phyloP scores from a whole-genome alignment of 805 yeast species.

The Wickerhamiella domercqiae region DNA sequence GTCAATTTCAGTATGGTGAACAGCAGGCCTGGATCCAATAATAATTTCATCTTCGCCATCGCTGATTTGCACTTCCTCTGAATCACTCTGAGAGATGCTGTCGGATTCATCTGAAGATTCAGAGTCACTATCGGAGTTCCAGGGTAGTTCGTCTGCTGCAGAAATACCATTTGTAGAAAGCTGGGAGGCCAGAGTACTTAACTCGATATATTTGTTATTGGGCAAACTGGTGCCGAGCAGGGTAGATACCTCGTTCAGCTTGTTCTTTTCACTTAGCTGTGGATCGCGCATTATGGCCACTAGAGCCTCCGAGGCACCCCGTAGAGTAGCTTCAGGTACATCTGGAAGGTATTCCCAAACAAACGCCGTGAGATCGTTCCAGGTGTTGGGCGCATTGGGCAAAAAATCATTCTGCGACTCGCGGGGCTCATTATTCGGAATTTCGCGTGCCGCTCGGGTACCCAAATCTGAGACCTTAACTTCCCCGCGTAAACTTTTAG shows the following conservation, averaged over 20 bases:
- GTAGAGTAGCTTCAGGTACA: conserved; percentile 55
- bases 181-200: conserved; percentile 30
- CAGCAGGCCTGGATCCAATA: conserved; percentile 3
- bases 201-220: conserved; percentile 32
- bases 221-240: conserved; percentile 30
- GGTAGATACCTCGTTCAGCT: conserved; percentile 36
- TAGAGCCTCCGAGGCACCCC: conserved; percentile 45
- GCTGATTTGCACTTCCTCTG: conserved; percentile 10
- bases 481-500: conserved; percentile 46
- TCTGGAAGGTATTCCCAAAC: conserved; percentile 47
- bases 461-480: conserved; percentile 59
- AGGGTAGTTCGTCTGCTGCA: conserved; percentile 28
- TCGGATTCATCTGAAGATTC: conserved; percentile 15
- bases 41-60: conserved; percentile 6
- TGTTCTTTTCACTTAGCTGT: conserved; percentile 28
- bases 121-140: conserved; percentile 28
- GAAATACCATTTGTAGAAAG: conserved; percentile 23
- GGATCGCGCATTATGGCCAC: conserved; percentile 40
- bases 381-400: background rate
- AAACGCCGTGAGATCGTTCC: conserved; percentile 43
- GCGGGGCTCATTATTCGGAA: background rate
- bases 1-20: conserved; percentile 30
- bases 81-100: conserved; percentile 19
- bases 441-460: conserved; percentile 23
- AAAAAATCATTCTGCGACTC: background rate